Conservation (phyloP, 257 asterid species). For the Forsythia viridissima region DNA sequence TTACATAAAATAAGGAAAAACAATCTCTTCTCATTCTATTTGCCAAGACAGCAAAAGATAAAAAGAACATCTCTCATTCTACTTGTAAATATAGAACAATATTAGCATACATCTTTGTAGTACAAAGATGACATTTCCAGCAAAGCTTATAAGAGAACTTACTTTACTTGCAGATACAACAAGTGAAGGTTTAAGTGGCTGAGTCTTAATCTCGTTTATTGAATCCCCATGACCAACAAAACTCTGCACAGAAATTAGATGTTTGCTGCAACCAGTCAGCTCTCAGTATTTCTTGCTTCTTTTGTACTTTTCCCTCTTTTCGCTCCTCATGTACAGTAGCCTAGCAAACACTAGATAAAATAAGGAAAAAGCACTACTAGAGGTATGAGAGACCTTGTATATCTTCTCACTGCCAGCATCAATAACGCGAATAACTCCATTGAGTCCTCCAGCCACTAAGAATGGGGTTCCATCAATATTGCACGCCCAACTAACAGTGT, state of each 20-base stretch:
- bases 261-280: background rate
- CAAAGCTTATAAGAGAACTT: constrained; percentile 20
- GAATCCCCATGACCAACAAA: constrained; percentile 98
- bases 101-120: background rate
- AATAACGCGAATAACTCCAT: constrained; percentile 84
- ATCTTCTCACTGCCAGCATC: constrained; percentile 91
- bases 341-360: background rate
- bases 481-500: constrained; percentile 99
- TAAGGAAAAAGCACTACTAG: background rate
- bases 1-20: constrained; percentile 6
- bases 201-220: constrained; percentile 87
- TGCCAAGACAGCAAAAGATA: background rate
- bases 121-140: background rate
- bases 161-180: constrained; percentile 95
- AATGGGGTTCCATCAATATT: constrained; percentile 77
- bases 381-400: constrained; percentile 56
- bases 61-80: background rate
- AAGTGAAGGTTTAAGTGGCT: constrained; percentile 88
- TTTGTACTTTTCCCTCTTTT: background rate
- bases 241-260: constrained; percentile 56
- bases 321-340: background rate
- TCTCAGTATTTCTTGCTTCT: background rate
- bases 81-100: background rate
- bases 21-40: background rate
- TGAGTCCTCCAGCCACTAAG: constrained; percentile 88